These are phyloP conservation scores for Forsythia viridissima DNA, from an alignment of 257 asterid genomes.

Conservation along the genomic window DNA sequence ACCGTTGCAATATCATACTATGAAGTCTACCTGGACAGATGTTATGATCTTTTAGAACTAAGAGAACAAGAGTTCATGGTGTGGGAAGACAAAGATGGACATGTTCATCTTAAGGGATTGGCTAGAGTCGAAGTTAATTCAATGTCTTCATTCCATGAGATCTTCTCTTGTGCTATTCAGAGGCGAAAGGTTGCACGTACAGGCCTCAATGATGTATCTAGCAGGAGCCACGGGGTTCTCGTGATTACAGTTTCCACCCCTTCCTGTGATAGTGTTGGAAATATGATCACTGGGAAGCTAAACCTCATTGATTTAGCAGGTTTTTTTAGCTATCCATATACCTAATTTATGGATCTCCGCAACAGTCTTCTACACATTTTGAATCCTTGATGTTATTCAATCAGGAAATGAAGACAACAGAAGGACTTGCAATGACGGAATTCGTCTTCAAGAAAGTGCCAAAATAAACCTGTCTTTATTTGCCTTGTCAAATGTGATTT, in stretches of 20 bases:
- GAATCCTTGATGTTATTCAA: constrained; percentile 8
- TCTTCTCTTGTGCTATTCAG: constrained; percentile 59
- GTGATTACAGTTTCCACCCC: constrained; percentile 54
- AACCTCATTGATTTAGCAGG: constrained; percentile 98
- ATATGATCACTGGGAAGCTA: constrained; percentile 61
- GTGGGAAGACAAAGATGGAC: constrained; percentile 68
- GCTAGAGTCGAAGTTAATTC: constrained; percentile 60
- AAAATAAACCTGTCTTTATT: constrained; percentile 94
- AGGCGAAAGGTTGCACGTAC: constrained; percentile 83
- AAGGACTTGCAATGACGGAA: constrained; percentile 74
- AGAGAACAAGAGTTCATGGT: constrained; percentile 69
- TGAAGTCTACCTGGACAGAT: constrained; percentile 79
- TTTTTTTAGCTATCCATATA: constrained; percentile 17
- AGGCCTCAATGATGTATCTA: constrained; percentile 73
- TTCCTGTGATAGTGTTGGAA: constrained; percentile 30
- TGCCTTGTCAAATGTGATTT: constrained; percentile 82
- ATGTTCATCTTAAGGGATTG: constrained; percentile 77
- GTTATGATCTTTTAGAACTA: constrained; percentile 76
- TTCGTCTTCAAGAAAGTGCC: constrained; percentile 89
- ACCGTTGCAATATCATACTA: constrained; percentile 64
- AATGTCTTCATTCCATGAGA: constrained; percentile 51
- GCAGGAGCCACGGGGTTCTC: constrained; percentile 91
- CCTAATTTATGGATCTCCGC: constrained; percentile 5
- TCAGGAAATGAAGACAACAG: constrained; percentile 89
- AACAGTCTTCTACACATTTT: constrained; percentile 11